Conservation (phyloP, 352 stramenopile species). For the Aphanomyces astaci region DNA sequence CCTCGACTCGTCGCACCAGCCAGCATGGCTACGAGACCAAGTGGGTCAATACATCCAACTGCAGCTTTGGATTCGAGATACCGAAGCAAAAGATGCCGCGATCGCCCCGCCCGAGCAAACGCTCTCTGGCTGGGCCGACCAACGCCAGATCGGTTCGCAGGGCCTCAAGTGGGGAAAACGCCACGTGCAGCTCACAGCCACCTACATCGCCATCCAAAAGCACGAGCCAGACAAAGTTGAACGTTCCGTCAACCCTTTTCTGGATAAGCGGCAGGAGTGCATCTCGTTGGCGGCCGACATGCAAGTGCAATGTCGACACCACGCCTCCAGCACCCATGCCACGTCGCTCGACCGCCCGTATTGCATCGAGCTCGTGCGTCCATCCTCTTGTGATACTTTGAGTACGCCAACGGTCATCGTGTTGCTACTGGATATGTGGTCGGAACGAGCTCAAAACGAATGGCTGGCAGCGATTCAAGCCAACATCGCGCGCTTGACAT, state of each 20-base stretch:
- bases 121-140: constrained; percentile 46
- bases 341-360: constrained; percentile 55
- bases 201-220: constrained; percentile 51
- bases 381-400: too few relatives aligned
- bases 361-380: constrained; percentile 51
- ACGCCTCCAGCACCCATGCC: constrained; percentile 31
- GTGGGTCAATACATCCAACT: constrained; percentile 51
- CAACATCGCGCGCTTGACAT: constrained; percentile 54
- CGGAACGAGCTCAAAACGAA: constrained; percentile 39
- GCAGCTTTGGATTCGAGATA: constrained; percentile 45
- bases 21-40: constrained; percentile 46
- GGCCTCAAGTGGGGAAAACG: constrained; percentile 69
- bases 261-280: constrained; percentile 42
- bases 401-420: constrained; percentile 31
- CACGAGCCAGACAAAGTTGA: constrained; percentile 46
- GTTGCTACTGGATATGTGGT: constrained; percentile 58
- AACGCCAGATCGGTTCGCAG: constrained; percentile 39
- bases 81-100: constrained; percentile 39
- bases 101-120: constrained; percentile 34
- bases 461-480: constrained; percentile 54
- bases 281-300: constrained; percentile 37
- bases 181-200: constrained; percentile 41
- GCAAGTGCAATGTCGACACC: constrained; percentile 39
- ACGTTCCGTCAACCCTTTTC: constrained; percentile 48
- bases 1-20: constrained; percentile 2